A percentile compares a stretch with the other conserved stretches of the same genome.
Evolutionary conservation across 805 yeast genomes (phyloP).

Genomic region (Metschnikowia vanudenii): DNA sequence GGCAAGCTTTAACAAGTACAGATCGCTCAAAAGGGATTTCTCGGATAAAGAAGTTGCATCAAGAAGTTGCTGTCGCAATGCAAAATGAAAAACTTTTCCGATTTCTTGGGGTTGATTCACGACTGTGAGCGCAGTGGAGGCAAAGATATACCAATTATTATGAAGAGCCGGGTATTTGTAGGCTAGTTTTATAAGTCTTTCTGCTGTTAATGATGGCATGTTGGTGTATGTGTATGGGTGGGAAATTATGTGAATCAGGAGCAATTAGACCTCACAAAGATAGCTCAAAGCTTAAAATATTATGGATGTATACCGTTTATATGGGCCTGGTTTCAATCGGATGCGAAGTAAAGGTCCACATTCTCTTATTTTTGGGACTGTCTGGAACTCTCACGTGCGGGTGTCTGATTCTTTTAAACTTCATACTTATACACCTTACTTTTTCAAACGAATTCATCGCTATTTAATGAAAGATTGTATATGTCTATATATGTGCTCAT

Average conservation of each 20-base stretch:
- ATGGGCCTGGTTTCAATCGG: not conserved
- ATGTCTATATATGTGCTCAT: too few species aligned
- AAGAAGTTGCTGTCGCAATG: conserved; percentile 46
- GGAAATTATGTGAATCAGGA: too few species aligned
- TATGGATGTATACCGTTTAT: too few species aligned
- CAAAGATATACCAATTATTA: conserved; percentile 70
- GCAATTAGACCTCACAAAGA: too few species aligned
- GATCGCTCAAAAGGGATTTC: conserved; percentile 31
- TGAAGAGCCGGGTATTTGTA: conserved; percentile 53
- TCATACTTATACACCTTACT: too few species aligned
- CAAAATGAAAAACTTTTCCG: conserved; percentile 71
- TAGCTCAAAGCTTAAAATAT: too few species aligned
- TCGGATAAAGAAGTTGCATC: conserved; percentile 27
- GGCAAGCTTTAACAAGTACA: conserved; percentile 34
- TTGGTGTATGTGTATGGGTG: too few species aligned
- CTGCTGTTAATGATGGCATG: conserved; percentile 46
- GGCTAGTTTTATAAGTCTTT: conserved; percentile 53
- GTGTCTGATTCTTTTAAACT: not conserved
- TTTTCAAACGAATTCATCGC: too few species aligned
- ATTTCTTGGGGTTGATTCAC: conserved; percentile 82
- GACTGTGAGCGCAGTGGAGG: conserved; percentile 78
- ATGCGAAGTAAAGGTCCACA: not conserved
- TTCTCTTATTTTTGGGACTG: too few species aligned
- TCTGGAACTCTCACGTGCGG: not conserved
- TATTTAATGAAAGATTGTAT: too few species aligned